A percentile compares a stretch with the other conserved stretches of the same genome.
These are phyloP conservation scores for Moniliella sp. DNA, from an alignment of 1,284 basidiomycete species.

Conservation along the genomic window DNA sequence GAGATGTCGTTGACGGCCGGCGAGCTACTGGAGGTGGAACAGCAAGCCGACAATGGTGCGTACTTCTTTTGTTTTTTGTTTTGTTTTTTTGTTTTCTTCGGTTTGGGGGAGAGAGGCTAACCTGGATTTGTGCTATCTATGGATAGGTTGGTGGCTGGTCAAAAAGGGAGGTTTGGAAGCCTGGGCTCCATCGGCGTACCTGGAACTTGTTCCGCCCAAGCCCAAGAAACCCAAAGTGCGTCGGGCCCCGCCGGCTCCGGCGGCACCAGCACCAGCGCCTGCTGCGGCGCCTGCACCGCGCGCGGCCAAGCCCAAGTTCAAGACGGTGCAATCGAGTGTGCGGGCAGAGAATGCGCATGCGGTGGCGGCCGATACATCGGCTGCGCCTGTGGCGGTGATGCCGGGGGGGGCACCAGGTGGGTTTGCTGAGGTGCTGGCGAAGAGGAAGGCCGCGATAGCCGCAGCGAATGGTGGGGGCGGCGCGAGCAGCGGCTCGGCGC, in stretches of 20 bases:
- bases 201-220: conserved; percentile 41
- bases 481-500: background rate
- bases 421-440: conserved; percentile 35
- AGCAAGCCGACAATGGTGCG: conserved; percentile 49
- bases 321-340: background rate
- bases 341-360: no score
- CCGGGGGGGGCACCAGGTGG: conserved; percentile 35
- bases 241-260: conserved; percentile 10
- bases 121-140: background rate
- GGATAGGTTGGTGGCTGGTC: conserved; percentile 74
- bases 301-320: no score
- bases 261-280: conserved; percentile 41
- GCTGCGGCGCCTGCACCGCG: conserved; percentile 34
- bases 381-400: conserved; percentile 35
- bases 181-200: conserved; percentile 91
- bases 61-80: background rate
- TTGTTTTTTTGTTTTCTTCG: no score
- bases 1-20: conserved; percentile 77
- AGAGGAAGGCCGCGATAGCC: conserved; percentile 32
- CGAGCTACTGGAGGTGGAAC: conserved; percentile 72
- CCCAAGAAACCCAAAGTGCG: no score
- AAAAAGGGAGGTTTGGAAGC: conserved; percentile 64
- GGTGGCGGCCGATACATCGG: conserved; percentile 22
- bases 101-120: background rate
- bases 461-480: conserved; percentile 2